Evolutionary conservation across 176 grass and related monocot species (phyloP), one percentile per base, ranked within the genome.

Genomic region (Elaeis guineensis): DNA sequence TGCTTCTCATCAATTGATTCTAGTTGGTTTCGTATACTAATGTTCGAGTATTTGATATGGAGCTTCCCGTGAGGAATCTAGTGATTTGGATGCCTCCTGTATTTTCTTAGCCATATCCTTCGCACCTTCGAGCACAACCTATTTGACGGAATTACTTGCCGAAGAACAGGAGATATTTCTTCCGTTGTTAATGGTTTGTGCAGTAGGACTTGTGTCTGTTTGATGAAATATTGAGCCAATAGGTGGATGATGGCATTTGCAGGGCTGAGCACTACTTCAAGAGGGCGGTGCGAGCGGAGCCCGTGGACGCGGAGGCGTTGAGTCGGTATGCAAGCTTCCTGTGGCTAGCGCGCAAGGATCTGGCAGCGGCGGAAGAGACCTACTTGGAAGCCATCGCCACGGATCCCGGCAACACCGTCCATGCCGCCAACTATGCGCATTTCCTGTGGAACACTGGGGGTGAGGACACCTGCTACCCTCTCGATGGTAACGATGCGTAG

Each of bases 261-360:
- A 73, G 70, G 50, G 58, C 70, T 11, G 70, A 73, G 19, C 55
- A 73, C 59, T 73, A 73, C 50, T 73, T 73, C 51, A 73, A 73
- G 59, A 73, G 51, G 59, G 70, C 70, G 19, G 59, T 29, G 25
- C 14, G 50, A 4, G 15, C 23, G 19, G 15, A 24, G 26, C 59
- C 70, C 5, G 59, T 21, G 19, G 59, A 73, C 59, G 50, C 70
- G 3, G 70, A 73, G 48, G 59, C 70, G 16, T 17, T 73, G 50
- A 56, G 50, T 6, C 59, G 28, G 29, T 73, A 63, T 19, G 70
- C 70, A 6, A 54, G 1, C 49, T 73, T 73, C 51, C 26, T 73
- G 28, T 73, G 70, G 70, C 6, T 63, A 29, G 59, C 59, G 6
- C 52, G 19, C 51, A 63, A 63, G 20, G 70, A 73, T 26, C 50